Percentiles rank a stretch among this genome's conserved stretches.
These are phyloP conservation scores for Halenospora varia DNA, from an alignment of 495 filamentous ascomycete species.

Conservation along the genomic window DNA sequence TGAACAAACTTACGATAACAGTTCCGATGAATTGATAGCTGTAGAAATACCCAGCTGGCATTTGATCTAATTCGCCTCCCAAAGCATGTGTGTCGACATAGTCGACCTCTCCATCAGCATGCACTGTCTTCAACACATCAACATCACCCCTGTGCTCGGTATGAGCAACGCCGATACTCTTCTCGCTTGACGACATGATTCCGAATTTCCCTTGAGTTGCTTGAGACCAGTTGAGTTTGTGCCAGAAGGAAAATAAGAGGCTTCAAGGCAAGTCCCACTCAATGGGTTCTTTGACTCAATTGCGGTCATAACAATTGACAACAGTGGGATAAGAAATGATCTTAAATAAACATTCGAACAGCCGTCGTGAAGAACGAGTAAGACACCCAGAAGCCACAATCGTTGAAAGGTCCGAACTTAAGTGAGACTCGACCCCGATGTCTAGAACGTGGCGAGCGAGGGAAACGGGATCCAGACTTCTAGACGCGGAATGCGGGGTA, in stretches of 20 bases:
- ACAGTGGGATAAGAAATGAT: neutral
- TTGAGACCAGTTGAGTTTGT: too few species aligned
- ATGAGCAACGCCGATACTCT: neutral
- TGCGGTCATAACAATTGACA: neutral
- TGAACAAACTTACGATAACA: neutral
- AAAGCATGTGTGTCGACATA: conserved; percentile 8
- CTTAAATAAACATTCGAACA: neutral
- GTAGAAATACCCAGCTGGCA: conserved; percentile 17
- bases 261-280: neutral
- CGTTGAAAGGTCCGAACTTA: neutral
- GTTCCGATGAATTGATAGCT: conserved; percentile 21
- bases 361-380: too few species aligned
- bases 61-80: conserved; percentile 8
- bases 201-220: neutral
- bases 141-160: neutral
- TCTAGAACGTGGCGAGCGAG: neutral
- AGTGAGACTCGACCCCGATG: neutral
- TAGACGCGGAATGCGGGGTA: neutral
- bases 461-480: neutral
- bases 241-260: too few species aligned
- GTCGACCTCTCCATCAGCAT: conserved; percentile 10
- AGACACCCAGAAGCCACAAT: too few species aligned
- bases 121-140: conserved; percentile 1
- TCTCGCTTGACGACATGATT: neutral
- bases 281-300: neutral